These are phyloP conservation scores for Lichtheimia ramosa DNA, from an alignment of 371 early-diverging fungal genomes.

Conservation along the genomic window DNA sequence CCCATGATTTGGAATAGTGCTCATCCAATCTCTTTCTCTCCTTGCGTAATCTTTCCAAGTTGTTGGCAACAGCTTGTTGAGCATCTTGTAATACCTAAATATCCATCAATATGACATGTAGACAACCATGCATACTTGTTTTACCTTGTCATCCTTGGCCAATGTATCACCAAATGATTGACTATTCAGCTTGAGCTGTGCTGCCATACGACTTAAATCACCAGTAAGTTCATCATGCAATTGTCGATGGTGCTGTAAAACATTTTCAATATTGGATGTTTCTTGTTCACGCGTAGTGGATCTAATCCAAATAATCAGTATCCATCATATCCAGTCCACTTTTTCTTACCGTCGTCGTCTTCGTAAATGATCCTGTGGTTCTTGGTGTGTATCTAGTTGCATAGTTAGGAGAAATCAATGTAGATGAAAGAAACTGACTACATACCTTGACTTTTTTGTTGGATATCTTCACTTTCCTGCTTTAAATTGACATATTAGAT, in stretches of 20 bases:
- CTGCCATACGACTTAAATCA: constrained; percentile 66
- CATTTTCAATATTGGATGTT: constrained; percentile 48
- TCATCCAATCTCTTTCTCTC: constrained; percentile 57
- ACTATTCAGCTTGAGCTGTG: constrained; percentile 64
- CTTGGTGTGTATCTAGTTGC: background rate
- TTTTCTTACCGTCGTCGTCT: constrained; percentile 3
- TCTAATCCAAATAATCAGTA: constrained; percentile 1
- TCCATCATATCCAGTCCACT: background rate
- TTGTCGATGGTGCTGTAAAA: constrained; percentile 65
- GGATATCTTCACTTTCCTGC: too few relatives aligned
- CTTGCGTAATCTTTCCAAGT: constrained; percentile 44
- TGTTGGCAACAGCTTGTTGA: constrained; percentile 47
- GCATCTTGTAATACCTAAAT: constrained; percentile 51
- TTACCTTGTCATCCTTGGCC: constrained; percentile 57
- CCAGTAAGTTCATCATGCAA: constrained; percentile 69
- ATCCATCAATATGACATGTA: background rate
- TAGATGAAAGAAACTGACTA: too few relatives aligned
- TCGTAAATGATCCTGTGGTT: constrained; percentile 1
- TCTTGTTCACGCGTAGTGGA: constrained; percentile 24
- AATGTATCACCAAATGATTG: constrained; percentile 60
- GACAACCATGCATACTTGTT: background rate
- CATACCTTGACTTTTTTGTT: too few relatives aligned
- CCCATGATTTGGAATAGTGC: constrained; percentile 64
- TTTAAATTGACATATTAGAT: too few relatives aligned
- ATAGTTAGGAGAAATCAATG: too few relatives aligned